These are phyloP conservation scores for Telfairia occidentalis DNA, from an alignment of 331 rosid species.

Conservation along the genomic window DNA sequence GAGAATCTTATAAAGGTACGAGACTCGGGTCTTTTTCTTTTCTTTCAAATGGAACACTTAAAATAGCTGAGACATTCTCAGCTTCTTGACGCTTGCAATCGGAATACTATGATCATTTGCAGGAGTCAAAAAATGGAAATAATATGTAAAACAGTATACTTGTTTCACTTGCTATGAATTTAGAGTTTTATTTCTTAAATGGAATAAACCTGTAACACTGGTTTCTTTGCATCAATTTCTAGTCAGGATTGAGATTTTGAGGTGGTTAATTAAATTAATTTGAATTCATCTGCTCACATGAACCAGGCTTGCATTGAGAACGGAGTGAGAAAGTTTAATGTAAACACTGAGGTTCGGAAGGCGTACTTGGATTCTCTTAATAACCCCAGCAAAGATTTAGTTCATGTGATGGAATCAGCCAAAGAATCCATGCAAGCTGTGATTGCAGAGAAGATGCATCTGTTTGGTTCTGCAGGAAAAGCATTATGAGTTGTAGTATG, in stretches of 20 bases:
- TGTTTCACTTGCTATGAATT: neutral
- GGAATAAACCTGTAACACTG: neutral
- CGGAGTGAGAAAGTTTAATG: constrained; percentile 90
- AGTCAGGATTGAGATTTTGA: neutral
- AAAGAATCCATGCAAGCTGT: constrained; percentile 85
- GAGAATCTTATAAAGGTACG: constrained; percentile 63
- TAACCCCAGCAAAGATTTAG: constrained; percentile 60
- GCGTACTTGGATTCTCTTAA: constrained; percentile 78
- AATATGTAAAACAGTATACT: neutral
- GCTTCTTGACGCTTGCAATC: neutral
- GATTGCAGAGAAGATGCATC: constrained; percentile 77
- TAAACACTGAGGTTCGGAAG: constrained; percentile 86
- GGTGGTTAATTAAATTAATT: neutral
- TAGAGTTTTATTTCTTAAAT: neutral
- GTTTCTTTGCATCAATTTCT: neutral
- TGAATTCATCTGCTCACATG: constrained; percentile 3
- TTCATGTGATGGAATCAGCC: constrained; percentile 74
- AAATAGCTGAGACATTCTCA: neutral
- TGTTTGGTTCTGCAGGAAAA: constrained; percentile 85
- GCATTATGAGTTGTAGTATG: constrained; percentile 27
- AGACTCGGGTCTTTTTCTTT: neutral
- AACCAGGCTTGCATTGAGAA: constrained; percentile 60
- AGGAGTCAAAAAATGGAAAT: neutral
- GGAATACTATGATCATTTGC: neutral
- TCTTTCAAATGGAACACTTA: neutral